phyloP scores from a whole-genome alignment of 768 basidiomycete genomes.

The Calvatia gigantea region DNA sequence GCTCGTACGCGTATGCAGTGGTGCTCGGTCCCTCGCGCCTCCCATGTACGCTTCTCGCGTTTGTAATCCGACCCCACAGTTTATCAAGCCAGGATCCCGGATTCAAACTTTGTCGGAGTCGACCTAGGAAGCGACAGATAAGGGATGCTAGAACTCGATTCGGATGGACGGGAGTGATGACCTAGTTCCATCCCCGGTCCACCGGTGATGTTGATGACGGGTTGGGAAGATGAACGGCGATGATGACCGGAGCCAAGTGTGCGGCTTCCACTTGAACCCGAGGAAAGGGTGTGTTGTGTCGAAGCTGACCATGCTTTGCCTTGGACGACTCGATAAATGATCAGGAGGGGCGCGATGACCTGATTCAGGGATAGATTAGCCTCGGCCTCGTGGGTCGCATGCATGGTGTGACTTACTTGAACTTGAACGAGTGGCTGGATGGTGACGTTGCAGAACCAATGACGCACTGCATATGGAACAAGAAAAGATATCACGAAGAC shows the following conservation, averaged over 20 bases:
- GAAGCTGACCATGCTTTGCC: slow-evolving; percentile 15
- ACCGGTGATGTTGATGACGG: background rate
- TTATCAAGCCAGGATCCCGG: background rate
- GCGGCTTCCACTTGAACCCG: background rate
- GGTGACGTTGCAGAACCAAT: slow-evolving; percentile 7
- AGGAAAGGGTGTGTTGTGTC: background rate
- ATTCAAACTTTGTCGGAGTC: background rate
- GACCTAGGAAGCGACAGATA: background rate
- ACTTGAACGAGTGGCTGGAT: slow-evolving; percentile 7
- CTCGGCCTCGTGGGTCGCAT: background rate
- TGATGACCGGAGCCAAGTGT: background rate
- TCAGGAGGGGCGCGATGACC: slow-evolving; percentile 18
- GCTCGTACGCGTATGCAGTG: background rate
- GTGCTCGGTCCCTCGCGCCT: background rate
- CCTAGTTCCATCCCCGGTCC: background rate
- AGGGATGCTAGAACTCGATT: background rate
- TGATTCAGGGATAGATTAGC: background rate
- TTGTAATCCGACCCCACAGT: background rate
- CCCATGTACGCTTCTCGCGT: background rate
- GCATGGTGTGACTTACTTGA: background rate
- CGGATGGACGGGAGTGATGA: background rate
- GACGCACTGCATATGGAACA: slow-evolving; percentile 3
- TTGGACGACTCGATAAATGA: slow-evolving; percentile 18
- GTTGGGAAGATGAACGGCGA: background rate
- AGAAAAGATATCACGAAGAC: background rate